A percentile compares a stretch with the other conserved stretches of the same genome.
Evolutionary conservation across 108 stramenopile genomes (phyloP).

Genomic region (Fragilaria crotonensis): DNA sequence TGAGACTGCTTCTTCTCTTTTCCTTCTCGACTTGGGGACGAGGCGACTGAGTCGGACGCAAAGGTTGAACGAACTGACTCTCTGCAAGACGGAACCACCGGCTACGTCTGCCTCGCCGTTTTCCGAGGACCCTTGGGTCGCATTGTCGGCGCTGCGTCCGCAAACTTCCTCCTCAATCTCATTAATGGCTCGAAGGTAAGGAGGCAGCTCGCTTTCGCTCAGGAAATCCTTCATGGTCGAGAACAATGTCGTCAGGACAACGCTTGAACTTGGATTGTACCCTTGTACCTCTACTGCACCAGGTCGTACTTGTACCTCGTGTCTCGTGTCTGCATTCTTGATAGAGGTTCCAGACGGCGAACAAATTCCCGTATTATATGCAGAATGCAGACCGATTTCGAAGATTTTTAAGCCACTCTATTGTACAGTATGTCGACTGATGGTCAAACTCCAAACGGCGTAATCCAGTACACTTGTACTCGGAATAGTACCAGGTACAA

Average conservation of each 20-base stretch:
- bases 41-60: not conserved
- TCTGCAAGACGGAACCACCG: conserved; percentile 16
- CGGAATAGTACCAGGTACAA: too few relatives aligned
- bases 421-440: too few relatives aligned
- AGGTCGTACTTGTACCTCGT: not conserved
- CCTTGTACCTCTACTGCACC: not conserved
- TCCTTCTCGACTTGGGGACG: not conserved
- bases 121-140: conserved; percentile 4
- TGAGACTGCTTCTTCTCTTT: not conserved
- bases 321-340: not conserved
- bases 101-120: conserved; percentile 21
- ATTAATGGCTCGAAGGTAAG: not conserved
- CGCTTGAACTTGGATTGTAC: not conserved
- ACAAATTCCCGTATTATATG: not conserved
- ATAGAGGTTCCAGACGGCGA: not conserved
- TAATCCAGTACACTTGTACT: too few relatives aligned
- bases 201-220: not conserved
- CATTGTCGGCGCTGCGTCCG: conserved; percentile 7
- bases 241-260: not conserved
- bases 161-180: not conserved
- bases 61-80: conserved; percentile 21
- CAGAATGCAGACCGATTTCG: not conserved
- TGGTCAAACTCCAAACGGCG: too few relatives aligned
- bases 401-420: not conserved
- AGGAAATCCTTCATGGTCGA: not conserved